These are phyloP conservation scores for Micromonas commoda DNA, from an alignment of 139 green algal genomes.

Conservation along the genomic window DNA sequence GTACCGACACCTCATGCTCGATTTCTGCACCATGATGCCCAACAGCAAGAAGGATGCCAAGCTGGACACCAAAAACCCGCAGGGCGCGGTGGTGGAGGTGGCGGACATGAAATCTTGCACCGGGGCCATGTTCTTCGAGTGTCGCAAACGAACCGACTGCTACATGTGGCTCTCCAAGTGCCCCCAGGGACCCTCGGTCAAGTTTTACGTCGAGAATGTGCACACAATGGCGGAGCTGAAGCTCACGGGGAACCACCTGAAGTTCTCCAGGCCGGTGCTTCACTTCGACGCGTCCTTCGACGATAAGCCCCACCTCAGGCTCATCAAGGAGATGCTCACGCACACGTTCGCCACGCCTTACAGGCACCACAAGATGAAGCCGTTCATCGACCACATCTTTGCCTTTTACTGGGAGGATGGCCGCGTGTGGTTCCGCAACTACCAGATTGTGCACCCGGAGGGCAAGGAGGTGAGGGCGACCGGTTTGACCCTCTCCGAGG, in stretches of 20 bases:
- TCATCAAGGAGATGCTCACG: conserved; percentile 42
- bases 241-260: conserved; percentile 94
- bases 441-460: conserved; percentile 62
- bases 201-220: conserved; percentile 91
- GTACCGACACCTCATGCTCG: conserved; percentile 85
- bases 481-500: conserved; percentile 44
- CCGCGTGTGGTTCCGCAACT: conserved; percentile 94
- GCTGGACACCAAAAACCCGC: conserved; percentile 83
- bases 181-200: conserved; percentile 80
- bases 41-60: conserved; percentile 94
- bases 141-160: conserved; percentile 79
- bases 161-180: conserved; percentile 94
- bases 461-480: conserved; percentile 27
- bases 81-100: conserved; percentile 84
- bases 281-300: conserved; percentile 81
- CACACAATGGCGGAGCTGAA: conserved; percentile 98
- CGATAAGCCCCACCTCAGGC: conserved; percentile 13
- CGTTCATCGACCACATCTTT: conserved; percentile 96
- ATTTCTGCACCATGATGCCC: conserved; percentile 81
- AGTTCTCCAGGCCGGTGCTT: conserved; percentile 74
- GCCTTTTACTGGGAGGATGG: conserved; percentile 77
- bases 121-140: conserved; percentile 89
- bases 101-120: conserved; percentile 90
- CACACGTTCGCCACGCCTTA: conserved; percentile 81
- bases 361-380: conserved; percentile 83